Evolutionary conservation across 2,329 filamentous ascomycete species (phyloP), one percentile per base, ranked within the genome.

Genomic region (Raffaelea albimanens): DNA sequence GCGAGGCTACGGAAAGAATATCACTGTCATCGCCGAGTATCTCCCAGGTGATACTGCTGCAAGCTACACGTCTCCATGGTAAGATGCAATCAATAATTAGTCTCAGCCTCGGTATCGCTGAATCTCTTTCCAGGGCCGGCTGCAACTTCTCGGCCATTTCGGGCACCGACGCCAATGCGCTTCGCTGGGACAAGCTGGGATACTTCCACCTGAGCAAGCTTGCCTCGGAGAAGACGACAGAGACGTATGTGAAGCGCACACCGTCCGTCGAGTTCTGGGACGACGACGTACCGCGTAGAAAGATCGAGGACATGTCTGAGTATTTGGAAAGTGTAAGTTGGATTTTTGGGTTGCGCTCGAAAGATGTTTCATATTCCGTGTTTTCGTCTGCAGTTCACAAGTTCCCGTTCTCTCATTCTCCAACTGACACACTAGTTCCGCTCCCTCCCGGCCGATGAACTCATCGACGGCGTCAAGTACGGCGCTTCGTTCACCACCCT

Each of bases 71-170:
- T 69, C 67, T 5, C 67, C 67, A 44, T 69, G 67, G 66, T 65
- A 31, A 33, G 40, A 10, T 34, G 9, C 10, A 34, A 9, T 16
- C 10, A 10, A 34, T 34, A 10, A 9, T 10, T 34, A 10, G 31
- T 10, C n/a, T n/a, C n/a, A n/a, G n/a, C n/a, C n/a, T n/a, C n/a
- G n/a, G n/a, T n/a, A n/a, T 34, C 16, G 31, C 10, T 16, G 9
- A 16, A 34, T 16, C 31, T 16, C 9, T 10, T 34, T n/a, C 4
- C 22, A 63, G 66, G 64, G 67, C 67, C 10, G 67, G 67, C 3
- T 67, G 64, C 49, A 70, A 70, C 52, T 69, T 69, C 52, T 70
- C 67, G 1, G 66, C 64, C 36, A 66, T 70, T 40, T 69, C 67
- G 0, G 66, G 67, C 20, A 62, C 53, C 14, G 66, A 70, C 44